Base-by-base conservation (phyloP, 78 protist species). In the Salpingoeca rosetta region DNA sequence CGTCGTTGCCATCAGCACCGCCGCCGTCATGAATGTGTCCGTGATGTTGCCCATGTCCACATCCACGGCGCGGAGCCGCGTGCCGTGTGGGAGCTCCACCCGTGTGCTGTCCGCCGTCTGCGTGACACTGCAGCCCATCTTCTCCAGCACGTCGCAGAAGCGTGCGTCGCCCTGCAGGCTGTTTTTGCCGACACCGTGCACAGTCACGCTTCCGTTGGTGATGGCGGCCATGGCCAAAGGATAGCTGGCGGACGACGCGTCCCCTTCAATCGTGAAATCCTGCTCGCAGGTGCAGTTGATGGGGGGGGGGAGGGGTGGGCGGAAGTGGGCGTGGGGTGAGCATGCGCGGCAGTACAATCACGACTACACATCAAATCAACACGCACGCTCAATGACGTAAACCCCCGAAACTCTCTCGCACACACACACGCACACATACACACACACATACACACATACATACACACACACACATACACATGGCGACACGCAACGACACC, bases 1-100 rank as follows among this genome's bases (percentile, higher is more conserved):
- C 37, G 37, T 1, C 12, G 78, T 74, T 2, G 76, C 76, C 37
- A 27, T 90, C 93, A 93, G 85, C 36, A 89, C 96, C 25, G 90
- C 91, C 38, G 91, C 91, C 12, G 95, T 92, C 92, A 92, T 88
- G 90, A 92, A 92, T n/a, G 95, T 90, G 83, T 92, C 95, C 11
- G 93, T 92, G 86, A 89, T 86, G 43, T 38, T 41, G 40, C n/a
- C 85, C 93, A 92, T 90, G 87, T 92, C 91, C 37, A 85, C 88
- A 25, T 36, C 75, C 10, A 90, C 40, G 17, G 91, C 89, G 79
- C 11, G 22, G 76, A 93, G 76, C 43, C 82, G 77, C 44, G 0
- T 0, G 65, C 11, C 82, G 84, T 51, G 11, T 39, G 90, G 89
- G 43, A 92, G 92, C 11, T 12, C 40, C 44, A 92, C 92, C 81